Base-by-base conservation (phyloP, 2,329 filamentous ascomycete species). In the Trichoderma lentiforme region DNA sequence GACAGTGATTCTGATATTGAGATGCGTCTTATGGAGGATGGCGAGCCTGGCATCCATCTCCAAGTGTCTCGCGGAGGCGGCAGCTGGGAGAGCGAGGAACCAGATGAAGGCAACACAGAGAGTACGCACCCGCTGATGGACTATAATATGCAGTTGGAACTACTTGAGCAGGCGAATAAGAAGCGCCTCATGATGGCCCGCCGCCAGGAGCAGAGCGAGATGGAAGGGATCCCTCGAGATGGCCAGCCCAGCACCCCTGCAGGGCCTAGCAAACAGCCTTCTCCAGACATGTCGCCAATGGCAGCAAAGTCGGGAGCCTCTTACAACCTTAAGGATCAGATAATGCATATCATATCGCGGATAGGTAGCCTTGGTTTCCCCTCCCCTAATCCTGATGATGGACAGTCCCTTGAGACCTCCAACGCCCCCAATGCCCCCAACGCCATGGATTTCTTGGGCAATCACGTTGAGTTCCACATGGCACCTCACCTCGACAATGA, bases 281-380 rank as follows among this genome's bases (percentile, higher is more conserved):
- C 92, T 83, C 88, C 89, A 67, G 90, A 90, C 74, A 89, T 91
- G 74, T 94, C 90, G 65, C 92, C 90, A 39, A 90, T 91, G 77
- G 90, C 87, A 60, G 90, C 86, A 74, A 88, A 91, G 78, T 86
- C 87, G 72, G 92, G 90, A 39, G 90, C 92, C 30, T 95, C 93
- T 12, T 93, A 92, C 43, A 94, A 93, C 78, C 91, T 92, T 24
- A 85, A 87, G 60, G 93, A 95, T 73, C 91, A 92, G 81, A 93
- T 94, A 87, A 93, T 93, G 85, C 90, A 92, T 66, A 89, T 89
- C 64, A 93, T 91, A 28, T 91, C 92, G 32, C 91, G 93, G 80
- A 90, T 94, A 86, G 88, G 88, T 76, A 88, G 88, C 72, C 87
- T 87, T 53, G 89, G 87, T 71, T 89, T 93, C 74, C 91, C 91